Base-by-base conservation (phyloP, 2,329 filamentous ascomycete species). In the Nannizzia gypsea region DNA sequence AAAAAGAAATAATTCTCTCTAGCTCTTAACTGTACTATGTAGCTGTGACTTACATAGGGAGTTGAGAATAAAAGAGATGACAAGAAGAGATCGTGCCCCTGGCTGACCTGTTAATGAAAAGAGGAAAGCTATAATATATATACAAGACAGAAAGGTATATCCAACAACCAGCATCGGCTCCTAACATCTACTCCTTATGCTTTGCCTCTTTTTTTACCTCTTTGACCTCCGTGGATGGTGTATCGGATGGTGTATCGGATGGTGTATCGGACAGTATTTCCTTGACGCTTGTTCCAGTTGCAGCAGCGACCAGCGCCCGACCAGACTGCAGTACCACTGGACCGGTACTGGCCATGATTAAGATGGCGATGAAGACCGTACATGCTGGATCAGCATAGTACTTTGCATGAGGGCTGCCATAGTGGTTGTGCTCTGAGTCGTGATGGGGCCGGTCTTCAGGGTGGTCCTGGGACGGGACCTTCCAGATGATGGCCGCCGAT, bases 401-500 rank as follows among this genome's bases (percentile, higher is more conserved):
- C 31, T 64, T 65, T 24, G 42, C 1, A 22, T 46, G 42, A 11
- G 42, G 42, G 4, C 60, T 46, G 13, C 31, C 31, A 13, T 42
- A 40, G 24, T 44, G 52, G 36, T 50, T 38, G 11, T n/a, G 22
- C 20, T 63, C 59, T n/a, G 28, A 44, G 20, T 40, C 36, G 2
- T 36, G n/a, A 9, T 13, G 34, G n/a, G 44, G n/a, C 9, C 20
- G 36, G 6, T 17, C 8, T 11, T 61, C 60, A 9, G 20, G 42
- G 1, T 28, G 8, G 22, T 59, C 52, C n/a, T 59, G 17, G 15
- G 60, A 31, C 6, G 60, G 58, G 1, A 59, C 58, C 34, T 62
- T 60, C 87, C 86, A 89, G 69, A 90, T 86, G 34, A 89, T 77
- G 1, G 85, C 67, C 0, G 85, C 86, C 0, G 86, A 81, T 38